A percentile compares a stretch with the other conserved stretches of the same genome.
These are phyloP conservation scores for Fonticula alba DNA, from an alignment of 78 protist genomes.

Conservation along the genomic window DNA sequence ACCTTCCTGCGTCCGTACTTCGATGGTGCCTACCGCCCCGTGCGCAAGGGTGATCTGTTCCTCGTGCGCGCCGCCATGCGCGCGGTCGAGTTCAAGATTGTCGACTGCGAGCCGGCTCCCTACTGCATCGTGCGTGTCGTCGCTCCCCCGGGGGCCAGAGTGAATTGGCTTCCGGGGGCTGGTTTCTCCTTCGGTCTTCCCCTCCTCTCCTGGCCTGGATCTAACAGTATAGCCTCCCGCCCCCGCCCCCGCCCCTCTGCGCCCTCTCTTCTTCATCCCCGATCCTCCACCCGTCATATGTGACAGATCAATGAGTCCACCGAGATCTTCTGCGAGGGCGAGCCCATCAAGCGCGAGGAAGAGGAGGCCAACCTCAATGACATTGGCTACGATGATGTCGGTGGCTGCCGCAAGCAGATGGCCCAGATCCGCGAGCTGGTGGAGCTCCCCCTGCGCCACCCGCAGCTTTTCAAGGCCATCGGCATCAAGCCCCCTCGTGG, in stretches of 20 bases:
- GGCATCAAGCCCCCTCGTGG: slow-evolving; percentile 93
- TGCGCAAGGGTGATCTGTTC: slow-evolving; percentile 83
- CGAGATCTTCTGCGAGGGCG: slow-evolving; percentile 97
- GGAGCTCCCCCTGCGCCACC: slow-evolving; percentile 99
- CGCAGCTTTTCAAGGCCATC: slow-evolving; percentile 85
- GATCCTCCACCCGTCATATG: too few species aligned
- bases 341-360: slow-evolving; percentile 98
- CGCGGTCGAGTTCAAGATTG: slow-evolving; percentile 98
- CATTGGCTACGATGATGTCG: slow-evolving; percentile 98
- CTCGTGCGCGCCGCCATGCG: slow-evolving; percentile 94
- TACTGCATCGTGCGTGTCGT: slow-evolving; percentile 24
- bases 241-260: too few species aligned
- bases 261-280: not conserved
- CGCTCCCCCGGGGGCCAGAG: too few species aligned
- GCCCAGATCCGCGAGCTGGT: slow-evolving; percentile 96
- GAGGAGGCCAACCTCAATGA: slow-evolving; percentile 77
- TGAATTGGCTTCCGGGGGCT: too few species aligned
- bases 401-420: slow-evolving; percentile 95
- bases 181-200: too few species aligned
- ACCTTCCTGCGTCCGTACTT: slow-evolving; percentile 93
- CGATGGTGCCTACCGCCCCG: slow-evolving; percentile 97
- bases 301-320: too few species aligned
- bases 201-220: too few species aligned
- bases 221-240: too few species aligned
- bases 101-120: slow-evolving; percentile 88